phyloP scores from a whole-genome alignment of 192 early-diverging fungal species.

The Allomyces arbusculus region DNA sequence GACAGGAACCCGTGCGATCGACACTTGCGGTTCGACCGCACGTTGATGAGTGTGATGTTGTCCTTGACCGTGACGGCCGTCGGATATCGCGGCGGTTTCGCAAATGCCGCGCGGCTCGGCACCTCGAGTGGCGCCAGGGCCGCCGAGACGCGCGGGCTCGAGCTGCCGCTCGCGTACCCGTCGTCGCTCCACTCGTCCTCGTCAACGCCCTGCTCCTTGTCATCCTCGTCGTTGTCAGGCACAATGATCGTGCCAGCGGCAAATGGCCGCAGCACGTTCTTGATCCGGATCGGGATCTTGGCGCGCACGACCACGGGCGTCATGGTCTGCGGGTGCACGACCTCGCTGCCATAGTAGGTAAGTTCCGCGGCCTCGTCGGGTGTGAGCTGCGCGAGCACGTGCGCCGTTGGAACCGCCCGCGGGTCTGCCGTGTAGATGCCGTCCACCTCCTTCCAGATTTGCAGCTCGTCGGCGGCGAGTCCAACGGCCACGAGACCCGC shows the following conservation, averaged over 20 bases:
- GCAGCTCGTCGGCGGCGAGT: conserved; percentile 69
- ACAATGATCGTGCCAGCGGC: conserved; percentile 84
- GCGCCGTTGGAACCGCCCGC: conserved; percentile 75
- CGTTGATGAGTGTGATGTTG: conserved; percentile 80
- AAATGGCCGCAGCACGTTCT: conserved; percentile 85
- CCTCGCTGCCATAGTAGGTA: conserved; percentile 86
- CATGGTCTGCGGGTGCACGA: conserved; percentile 99
- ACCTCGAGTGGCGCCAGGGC: conserved; percentile 4
- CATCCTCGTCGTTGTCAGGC: conserved; percentile 33
- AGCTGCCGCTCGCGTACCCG: too few relatives aligned
- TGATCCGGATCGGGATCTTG: conserved; percentile 93
- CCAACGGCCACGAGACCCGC: conserved; percentile 87
- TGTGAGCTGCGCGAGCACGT: conserved; percentile 72
- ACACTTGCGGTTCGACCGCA: conserved; percentile 90
- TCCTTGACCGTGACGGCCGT: conserved; percentile 99
- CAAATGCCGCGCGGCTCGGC: background rate
- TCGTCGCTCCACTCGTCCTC: too few relatives aligned
- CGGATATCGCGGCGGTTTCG: conserved; percentile 42
- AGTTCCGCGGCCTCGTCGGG: conserved; percentile 96
- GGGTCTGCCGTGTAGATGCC: conserved; percentile 98
- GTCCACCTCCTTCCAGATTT: conserved; percentile 99
- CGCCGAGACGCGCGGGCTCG: conserved; percentile 1
- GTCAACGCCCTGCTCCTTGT: too few relatives aligned
- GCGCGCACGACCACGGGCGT: conserved; percentile 84
- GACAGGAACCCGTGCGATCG: conserved; percentile 95